Conservation (phyloP, 352 stramenopile species). For the Aphanomyces astaci region DNA sequence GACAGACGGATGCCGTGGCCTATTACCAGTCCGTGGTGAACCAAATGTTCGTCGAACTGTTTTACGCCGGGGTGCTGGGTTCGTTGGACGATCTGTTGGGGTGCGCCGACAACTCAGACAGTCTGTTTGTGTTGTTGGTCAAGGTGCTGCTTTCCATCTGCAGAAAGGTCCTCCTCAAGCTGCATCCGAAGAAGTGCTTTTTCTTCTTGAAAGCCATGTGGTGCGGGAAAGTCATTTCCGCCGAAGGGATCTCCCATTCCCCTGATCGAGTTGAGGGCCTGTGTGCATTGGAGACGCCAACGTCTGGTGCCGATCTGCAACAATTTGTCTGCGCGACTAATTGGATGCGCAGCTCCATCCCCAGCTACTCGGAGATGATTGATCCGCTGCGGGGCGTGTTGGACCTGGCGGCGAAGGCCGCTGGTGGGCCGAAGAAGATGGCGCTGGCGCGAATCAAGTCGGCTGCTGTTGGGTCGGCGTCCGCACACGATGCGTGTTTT, state of each 20-base stretch:
- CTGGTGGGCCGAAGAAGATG: neutral
- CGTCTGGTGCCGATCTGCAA: constrained; percentile 20
- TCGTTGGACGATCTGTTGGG: constrained; percentile 31
- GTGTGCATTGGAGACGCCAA: neutral
- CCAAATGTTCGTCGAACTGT: constrained; percentile 21
- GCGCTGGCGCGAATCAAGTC: neutral
- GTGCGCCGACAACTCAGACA: constrained; percentile 11
- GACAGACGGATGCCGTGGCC: too few relatives aligned
- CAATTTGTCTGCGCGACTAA: constrained; percentile 30
- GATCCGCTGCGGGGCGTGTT: neutral
- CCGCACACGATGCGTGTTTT: neutral
- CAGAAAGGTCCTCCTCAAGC: constrained; percentile 28
- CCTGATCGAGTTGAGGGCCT: constrained; percentile 9
- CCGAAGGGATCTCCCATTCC: neutral
- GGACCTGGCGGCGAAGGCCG: neutral
- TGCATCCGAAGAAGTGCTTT: constrained; percentile 31
- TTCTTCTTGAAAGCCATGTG: constrained; percentile 29
- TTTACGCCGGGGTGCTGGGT: constrained; percentile 23
- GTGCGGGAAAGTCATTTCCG: constrained; percentile 27
- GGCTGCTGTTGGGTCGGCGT: neutral
- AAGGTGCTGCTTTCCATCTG: constrained; percentile 24
- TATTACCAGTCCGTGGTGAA: too few relatives aligned
- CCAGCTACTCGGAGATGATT: neutral
- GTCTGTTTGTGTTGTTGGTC: constrained; percentile 24
- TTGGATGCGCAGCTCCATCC: constrained; percentile 28